Evolutionary conservation across 345 rosid genomes (phyloP).

Genomic region (Sonneratia caseolaris): DNA sequence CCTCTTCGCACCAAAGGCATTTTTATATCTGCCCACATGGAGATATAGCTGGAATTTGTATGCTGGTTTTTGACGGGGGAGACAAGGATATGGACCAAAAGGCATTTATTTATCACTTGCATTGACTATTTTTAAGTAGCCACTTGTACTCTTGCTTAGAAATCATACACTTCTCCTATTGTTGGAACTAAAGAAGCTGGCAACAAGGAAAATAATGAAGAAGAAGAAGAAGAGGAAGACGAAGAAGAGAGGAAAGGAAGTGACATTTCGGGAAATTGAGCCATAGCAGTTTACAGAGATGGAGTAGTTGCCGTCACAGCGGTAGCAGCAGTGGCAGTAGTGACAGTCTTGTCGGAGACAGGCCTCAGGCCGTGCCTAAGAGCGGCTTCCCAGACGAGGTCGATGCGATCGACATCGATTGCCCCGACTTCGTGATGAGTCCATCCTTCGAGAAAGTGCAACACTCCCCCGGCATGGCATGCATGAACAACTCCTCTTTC

Average conservation of each 20-base stretch:
- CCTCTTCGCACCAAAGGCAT: no score
- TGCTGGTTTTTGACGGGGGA: no score
- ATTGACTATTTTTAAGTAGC: not conserved
- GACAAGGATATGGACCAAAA: not conserved
- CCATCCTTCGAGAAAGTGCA: slow-evolving; percentile 85
- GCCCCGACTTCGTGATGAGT: slow-evolving; percentile 94
- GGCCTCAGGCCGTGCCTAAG: slow-evolving; percentile 65
- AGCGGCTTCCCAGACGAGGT: slow-evolving; percentile 88
- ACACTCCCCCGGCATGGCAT: slow-evolving; percentile 97
- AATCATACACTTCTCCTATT: not conserved
- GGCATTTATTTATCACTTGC: not conserved
- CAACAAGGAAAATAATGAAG: not conserved
- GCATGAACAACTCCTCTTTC: slow-evolving; percentile 96
- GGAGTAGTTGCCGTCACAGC: not conserved
- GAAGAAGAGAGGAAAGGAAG: no score
- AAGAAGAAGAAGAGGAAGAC: not conserved
- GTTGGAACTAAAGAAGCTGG: not conserved
- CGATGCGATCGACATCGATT: slow-evolving; percentile 73
- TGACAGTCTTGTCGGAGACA: slow-evolving; percentile 17
- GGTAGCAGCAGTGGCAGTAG: not conserved
- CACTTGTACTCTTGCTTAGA: not conserved
- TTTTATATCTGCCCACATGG: no score
- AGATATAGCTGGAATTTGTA: no score
- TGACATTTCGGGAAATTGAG: not conserved
- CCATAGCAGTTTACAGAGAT: not conserved